Evolutionary conservation across 345 rosid species (phyloP), one percentile per base, ranked within the genome.

Genomic region (Populus ilicifolia): DNA sequence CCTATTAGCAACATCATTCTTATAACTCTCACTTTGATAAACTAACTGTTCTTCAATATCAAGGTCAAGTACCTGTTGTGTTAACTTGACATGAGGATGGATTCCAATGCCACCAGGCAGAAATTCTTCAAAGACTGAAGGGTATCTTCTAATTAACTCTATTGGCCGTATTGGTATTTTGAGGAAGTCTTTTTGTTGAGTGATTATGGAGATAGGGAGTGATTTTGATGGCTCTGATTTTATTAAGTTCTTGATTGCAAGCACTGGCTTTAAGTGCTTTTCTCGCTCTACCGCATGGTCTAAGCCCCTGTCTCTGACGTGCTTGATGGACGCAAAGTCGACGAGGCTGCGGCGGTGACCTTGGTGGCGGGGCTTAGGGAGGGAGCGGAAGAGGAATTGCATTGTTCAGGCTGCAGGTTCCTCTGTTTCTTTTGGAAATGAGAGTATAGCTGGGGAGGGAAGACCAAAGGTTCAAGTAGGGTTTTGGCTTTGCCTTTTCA

Each of bases 271-370:
- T 62, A 93, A 90, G 81, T 93, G 91, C 79, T 89, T 92, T 74
- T 93, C 98, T 69, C 96, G 85, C 82, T 88, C 94, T 13, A 96
- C 98, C 2, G 88, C 93, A 85, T 96, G 99, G 86, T 93, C 99
- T 29, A 96, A 91, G n/a, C 98, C 98, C 38, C 99, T 88, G 91
- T 96, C 98, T 72, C 93, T 89, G 5, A 87, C 85, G 80, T 84
- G 88, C 79, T 80, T 87, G 84, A 81, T 70, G 48, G 84, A 71
- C 3, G 86, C 43, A 8, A 50, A 69, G 48, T 82, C 81, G 52
- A 41, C 73, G 10, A 75, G 18, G 54, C 73, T 30, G 13, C 81
- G 73, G 43, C 65, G 46, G 68, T 65, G 72, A 12, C 33, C 52
- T 46, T 21, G 66, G 74, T 20, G 65, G 67, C 5, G 64, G 20